Evolutionary conservation across 2,329 filamentous ascomycete genomes (phyloP).

Genomic region (Rutstroemia sp.): DNA sequence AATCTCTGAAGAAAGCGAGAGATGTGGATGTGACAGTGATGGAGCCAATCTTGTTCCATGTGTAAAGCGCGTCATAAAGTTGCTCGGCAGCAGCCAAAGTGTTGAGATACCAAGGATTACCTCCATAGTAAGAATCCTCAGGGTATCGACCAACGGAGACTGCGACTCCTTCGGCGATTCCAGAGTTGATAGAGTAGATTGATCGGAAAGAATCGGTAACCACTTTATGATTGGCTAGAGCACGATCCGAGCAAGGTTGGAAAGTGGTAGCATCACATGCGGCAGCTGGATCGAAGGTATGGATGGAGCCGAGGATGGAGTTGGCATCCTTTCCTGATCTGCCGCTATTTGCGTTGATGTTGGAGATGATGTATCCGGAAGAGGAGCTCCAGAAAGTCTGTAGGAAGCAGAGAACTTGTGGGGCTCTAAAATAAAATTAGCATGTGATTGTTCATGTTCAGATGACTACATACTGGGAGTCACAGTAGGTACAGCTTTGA

Average conservation of each 20-base stretch:
- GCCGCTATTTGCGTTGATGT: slow-evolving; percentile 55
- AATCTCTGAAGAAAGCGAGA: slow-evolving; percentile 63
- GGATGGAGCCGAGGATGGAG: slow-evolving; percentile 58
- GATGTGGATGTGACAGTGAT: slow-evolving; percentile 59
- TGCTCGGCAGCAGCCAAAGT: slow-evolving; percentile 74
- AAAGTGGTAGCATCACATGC: slow-evolving; percentile 66
- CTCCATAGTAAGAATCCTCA: slow-evolving; percentile 68
- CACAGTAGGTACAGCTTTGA: slow-evolving; percentile 52
- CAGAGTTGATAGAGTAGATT: slow-evolving; percentile 62
- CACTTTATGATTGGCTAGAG: slow-evolving; percentile 69
- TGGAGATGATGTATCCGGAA: slow-evolving; percentile 57
- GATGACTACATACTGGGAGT: slow-evolving; percentile 36
- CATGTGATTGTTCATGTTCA: neutral
- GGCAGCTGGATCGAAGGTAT: slow-evolving; percentile 60
- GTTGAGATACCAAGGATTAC: slow-evolving; percentile 76
- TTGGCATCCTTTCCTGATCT: slow-evolving; percentile 67
- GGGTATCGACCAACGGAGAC: slow-evolving; percentile 60
- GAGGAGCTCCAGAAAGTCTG: slow-evolving; percentile 62
- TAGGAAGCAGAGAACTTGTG: slow-evolving; percentile 65
- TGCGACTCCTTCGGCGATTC: slow-evolving; percentile 50
- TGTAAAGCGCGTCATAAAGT: slow-evolving; percentile 67
- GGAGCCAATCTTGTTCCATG: slow-evolving; percentile 57
- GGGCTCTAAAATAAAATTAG: slow-evolving; percentile 36
- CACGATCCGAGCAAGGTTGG: slow-evolving; percentile 52
- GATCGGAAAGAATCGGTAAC: slow-evolving; percentile 69